Conservation (phyloP, 257 asterid genomes). For the Solanum pimpinellifolium region DNA sequence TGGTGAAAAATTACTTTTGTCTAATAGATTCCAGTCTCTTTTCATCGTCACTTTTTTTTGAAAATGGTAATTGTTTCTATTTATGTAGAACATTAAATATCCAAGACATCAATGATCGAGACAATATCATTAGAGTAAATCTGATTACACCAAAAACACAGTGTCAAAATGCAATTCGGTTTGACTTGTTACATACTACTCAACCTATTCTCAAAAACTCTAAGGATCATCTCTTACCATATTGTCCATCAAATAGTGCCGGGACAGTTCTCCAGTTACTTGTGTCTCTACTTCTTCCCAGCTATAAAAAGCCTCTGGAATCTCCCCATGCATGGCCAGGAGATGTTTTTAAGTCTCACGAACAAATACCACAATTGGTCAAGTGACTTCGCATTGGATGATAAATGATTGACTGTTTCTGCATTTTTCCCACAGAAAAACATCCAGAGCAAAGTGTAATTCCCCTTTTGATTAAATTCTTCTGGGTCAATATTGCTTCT, state of each 20-base stretch:
- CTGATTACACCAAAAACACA: neutral
- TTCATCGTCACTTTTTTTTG: neutral
- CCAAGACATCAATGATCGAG: neutral
- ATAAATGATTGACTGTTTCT: neutral
- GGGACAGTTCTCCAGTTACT: neutral
- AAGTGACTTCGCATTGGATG: neutral
- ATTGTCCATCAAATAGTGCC: neutral
- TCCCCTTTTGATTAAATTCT: neutral
- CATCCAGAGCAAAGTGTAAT: neutral
- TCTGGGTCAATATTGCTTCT: neutral
- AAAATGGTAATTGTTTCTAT: neutral
- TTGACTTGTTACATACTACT: neutral
- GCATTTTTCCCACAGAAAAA: neutral
- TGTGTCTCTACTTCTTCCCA: neutral
- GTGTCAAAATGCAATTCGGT: neutral
- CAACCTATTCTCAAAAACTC: neutral
- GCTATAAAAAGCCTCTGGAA: neutral
- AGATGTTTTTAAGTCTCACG: neutral
- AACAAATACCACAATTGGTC: neutral
- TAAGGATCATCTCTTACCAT: neutral
- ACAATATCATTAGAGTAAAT: neutral
- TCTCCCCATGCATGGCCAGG: neutral
- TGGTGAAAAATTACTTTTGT: neutral
- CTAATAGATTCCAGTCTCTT: neutral
- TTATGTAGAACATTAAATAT: neutral